These are phyloP conservation scores for Malassezia vespertilionis DNA, from an alignment of 1,284 basidiomycete genomes.

Conservation along the genomic window DNA sequence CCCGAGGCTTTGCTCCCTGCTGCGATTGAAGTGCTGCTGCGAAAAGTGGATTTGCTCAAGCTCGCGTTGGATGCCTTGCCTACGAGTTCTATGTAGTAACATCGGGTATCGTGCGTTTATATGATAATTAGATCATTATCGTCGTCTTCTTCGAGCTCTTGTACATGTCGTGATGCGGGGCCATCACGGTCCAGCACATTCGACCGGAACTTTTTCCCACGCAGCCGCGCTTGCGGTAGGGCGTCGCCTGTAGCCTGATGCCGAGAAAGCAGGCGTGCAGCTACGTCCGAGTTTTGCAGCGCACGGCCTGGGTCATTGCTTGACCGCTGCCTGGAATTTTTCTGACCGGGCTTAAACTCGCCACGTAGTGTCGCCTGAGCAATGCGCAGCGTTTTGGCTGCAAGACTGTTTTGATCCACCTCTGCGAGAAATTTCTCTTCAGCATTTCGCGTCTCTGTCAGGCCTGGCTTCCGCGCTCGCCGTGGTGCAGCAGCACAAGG, in stretches of 20 bases:
- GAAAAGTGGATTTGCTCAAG: slow-evolving; percentile 56
- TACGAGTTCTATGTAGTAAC: neutral
- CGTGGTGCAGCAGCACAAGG: too few species aligned
- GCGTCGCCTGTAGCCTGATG: neutral
- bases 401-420: slow-evolving; percentile 8
- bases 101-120: slow-evolving; percentile 1
- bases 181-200: slow-evolving; percentile 1
- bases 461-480: too few species aligned
- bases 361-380: slow-evolving; percentile 13
- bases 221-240: slow-evolving; percentile 8
- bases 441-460: too few species aligned
- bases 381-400: slow-evolving; percentile 11
- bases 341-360: neutral
- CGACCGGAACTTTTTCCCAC: neutral
- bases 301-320: too few species aligned
- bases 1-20: slow-evolving; percentile 76
- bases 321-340: neutral
- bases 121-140: slow-evolving; percentile 11
- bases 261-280: slow-evolving; percentile 3
- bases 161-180: neutral
- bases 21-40: slow-evolving; percentile 68
- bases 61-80: slow-evolving; percentile 31
- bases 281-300: neutral
- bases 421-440: slow-evolving; percentile 4
- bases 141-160: neutral